A percentile compares a stretch with the other conserved stretches of the same genome.
Conservation (phyloP, 2,329 filamentous ascomycete genomes). For the Akanthomyces lecanii region DNA sequence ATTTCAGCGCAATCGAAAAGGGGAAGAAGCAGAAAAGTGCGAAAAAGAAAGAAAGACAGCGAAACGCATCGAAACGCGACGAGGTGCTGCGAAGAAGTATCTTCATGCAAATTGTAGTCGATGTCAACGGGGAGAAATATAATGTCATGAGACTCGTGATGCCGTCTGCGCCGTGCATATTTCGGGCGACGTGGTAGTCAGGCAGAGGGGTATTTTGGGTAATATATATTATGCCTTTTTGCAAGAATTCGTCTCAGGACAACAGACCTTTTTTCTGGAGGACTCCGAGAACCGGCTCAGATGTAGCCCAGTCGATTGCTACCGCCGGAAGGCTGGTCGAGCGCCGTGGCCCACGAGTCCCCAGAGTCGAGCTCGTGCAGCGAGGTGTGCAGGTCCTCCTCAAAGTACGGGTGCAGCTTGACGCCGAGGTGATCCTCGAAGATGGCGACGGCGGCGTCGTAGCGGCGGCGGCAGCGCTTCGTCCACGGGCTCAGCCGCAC, state of each 20-base stretch:
- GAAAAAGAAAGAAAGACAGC: neutral
- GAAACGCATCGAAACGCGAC: neutral
- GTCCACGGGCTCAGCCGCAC: conserved; percentile 42
- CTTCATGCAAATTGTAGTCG: neutral
- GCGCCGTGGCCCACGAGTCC: conserved; percentile 33
- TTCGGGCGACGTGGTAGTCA: neutral
- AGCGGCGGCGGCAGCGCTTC: conserved; percentile 39
- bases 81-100: neutral
- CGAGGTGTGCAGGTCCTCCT: conserved; percentile 40
- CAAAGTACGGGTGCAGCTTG: conserved; percentile 38
- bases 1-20: neutral
- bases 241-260: neutral
- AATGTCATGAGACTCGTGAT: neutral
- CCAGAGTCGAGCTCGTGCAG: conserved; percentile 36
- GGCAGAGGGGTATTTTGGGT: neutral
- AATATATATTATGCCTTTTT: neutral
- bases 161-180: neutral
- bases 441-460: conserved; percentile 35
- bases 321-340: conserved; percentile 4
- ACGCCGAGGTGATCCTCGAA: conserved; percentile 37
- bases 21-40: too few relatives aligned
- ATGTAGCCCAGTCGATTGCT: conserved; percentile 7
- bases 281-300: conserved; percentile 2
- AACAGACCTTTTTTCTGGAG: neutral
- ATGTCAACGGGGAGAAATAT: neutral